Base-by-base conservation (phyloP, 257 asterid genomes). In the Avicennia marina region DNA sequence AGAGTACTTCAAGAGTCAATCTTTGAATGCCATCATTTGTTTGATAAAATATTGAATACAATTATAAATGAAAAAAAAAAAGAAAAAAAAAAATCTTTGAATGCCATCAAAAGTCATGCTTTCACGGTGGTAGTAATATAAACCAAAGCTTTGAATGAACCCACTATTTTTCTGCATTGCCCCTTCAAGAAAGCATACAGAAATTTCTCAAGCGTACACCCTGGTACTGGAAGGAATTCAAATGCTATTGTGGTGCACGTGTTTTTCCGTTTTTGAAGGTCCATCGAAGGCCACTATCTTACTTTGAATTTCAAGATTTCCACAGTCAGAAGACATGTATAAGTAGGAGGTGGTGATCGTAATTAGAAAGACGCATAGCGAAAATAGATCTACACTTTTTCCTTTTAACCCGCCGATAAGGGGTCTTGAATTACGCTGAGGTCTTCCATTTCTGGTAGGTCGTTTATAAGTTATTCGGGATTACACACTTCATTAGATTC, bases 121-220 rank as follows among this genome's bases (percentile, higher is more conserved):
- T 45, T 34, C 40, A 65, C 25, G 27, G 43, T 50, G 15, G 12
- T 11, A 18, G 11, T 13, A 15, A 25, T 43, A 10, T 4, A 34
- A 48, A 26, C 32, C 31, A 42, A 10, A 17, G 7, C 25, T 32
- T 66, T 66, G 65, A 58, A 57, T 41, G 12, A 27, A 41, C 19
- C 66, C 60, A 40, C 49, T 42, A 21, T n/a, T 49, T 50, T 22
- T 41, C 4, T 50, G 56, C 52, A 42, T 59, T 67, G 66, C 19
- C 65, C 48, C 29, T 6, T n/a, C 7, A 36, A 50, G 61, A 58
- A 66, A 57, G 22, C 64, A 38, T 22, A 38, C 22, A 20, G 60
- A 39, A 57, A n/a, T 66, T 66, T 66, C 66, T 58, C 29, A n/a
- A 50, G 43, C 22, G 32, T 65, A 25, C 29, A 16, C 10, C 44